Conservation (phyloP, 1,284 basidiomycete species). For the Marasmius tenuissimus region DNA sequence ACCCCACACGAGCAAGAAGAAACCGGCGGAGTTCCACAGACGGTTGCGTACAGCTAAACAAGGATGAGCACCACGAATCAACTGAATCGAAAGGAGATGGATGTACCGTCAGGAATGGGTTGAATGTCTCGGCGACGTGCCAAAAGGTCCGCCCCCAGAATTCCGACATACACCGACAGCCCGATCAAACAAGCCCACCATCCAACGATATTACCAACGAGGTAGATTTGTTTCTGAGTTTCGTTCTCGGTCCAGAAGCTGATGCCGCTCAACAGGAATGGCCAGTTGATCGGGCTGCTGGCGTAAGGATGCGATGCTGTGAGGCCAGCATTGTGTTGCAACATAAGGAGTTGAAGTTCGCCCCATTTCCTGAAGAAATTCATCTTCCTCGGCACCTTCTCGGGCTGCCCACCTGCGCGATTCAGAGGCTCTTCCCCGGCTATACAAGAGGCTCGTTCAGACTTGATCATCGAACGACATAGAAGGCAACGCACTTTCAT, state of each 20-base stretch:
- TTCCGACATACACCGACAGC: constrained; percentile 86
- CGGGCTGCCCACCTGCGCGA: constrained; percentile 43
- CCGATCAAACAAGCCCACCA: constrained; percentile 95
- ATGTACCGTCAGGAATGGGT: constrained; percentile 85
- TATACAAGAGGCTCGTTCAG: constrained; percentile 23
- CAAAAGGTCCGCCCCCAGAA: constrained; percentile 86
- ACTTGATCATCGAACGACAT: not conserved
- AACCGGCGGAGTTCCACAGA: constrained; percentile 92
- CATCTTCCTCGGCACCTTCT: constrained; percentile 77
- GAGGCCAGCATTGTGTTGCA: constrained; percentile 96
- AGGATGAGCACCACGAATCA: constrained; percentile 9
- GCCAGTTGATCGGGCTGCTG: constrained; percentile 94
- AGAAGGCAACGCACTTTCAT: constrained; percentile 55
- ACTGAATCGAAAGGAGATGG: not conserved
- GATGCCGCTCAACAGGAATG: constrained; percentile 93
- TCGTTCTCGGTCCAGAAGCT: constrained; percentile 96
- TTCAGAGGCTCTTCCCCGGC: constrained; percentile 58
- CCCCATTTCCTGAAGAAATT: constrained; percentile 95
- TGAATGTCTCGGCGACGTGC: constrained; percentile 84
- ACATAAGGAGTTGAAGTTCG: constrained; percentile 93
- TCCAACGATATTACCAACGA: constrained; percentile 91
- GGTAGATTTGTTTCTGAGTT: constrained; percentile 89
- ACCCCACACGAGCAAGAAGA: constrained; percentile 93
- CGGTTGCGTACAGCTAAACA: constrained; percentile 81
- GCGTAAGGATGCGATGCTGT: constrained; percentile 97